phyloP scores from a whole-genome alignment of 139 green algal species.

The Tetradesmus obliquus region DNA sequence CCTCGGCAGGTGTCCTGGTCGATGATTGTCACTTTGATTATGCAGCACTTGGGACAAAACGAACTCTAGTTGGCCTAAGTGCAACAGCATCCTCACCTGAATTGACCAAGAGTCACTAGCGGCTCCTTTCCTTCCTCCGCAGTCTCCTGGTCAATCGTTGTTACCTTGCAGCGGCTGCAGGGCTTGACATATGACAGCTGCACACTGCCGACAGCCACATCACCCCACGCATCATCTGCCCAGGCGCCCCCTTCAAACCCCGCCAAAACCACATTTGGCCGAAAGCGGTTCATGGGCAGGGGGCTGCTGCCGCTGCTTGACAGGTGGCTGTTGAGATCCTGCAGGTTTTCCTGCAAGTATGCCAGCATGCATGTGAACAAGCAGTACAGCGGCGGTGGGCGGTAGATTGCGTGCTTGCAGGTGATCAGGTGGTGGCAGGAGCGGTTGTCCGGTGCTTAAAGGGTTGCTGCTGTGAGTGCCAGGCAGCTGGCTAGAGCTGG shows the following conservation, averaged over 20 bases:
- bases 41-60: too few species aligned
- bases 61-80: neutral
- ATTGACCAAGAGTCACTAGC: slow-evolving; percentile 56
- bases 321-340: slow-evolving; percentile 66
- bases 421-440: too few species aligned
- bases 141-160: slow-evolving; percentile 80
- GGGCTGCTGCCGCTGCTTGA: slow-evolving; percentile 8
- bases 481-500: too few species aligned
- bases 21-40: slow-evolving; percentile 68
- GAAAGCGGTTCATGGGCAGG: slow-evolving; percentile 82
- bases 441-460: too few species aligned
- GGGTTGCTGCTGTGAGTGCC: too few species aligned
- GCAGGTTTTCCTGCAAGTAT: slow-evolving; percentile 56
- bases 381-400: neutral
- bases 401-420: too few species aligned
- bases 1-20: slow-evolving; percentile 71
- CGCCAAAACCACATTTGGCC: slow-evolving; percentile 80
- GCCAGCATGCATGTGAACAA: neutral
- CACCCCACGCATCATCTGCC: slow-evolving; percentile 73
- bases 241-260: slow-evolving; percentile 41
- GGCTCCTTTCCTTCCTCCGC: slow-evolving; percentile 70
- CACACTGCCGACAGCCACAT: neutral
- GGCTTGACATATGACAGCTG: slow-evolving; percentile 77
- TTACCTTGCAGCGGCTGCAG: slow-evolving; percentile 71
- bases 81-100: slow-evolving; percentile 41